Evolutionary conservation across 352 stramenopile genomes (phyloP).

Genomic region (Phytophthora pseudosyringae): DNA sequence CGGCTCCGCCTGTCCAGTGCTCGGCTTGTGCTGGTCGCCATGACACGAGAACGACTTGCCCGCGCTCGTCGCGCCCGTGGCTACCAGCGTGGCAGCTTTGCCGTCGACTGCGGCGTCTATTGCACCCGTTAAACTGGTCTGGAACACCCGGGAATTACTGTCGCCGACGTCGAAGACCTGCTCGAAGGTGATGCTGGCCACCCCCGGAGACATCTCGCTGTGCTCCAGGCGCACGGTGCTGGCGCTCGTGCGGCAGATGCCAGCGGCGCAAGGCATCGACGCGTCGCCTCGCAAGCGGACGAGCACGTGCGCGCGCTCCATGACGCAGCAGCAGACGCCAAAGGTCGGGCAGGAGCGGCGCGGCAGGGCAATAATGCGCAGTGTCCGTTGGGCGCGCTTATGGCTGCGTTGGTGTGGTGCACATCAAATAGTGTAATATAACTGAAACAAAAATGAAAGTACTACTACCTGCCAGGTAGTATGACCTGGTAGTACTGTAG

Average conservation of each 20-base stretch:
- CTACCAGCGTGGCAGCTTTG: constrained; percentile 47
- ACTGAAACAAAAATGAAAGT: too few relatives aligned
- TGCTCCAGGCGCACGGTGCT: constrained; percentile 75
- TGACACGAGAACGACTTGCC: constrained; percentile 76
- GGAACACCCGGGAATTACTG: constrained; percentile 50
- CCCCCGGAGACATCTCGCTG: constrained; percentile 76
- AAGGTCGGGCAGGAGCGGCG: constrained; percentile 5
- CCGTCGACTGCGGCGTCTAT: constrained; percentile 41
- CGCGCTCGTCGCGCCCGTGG: constrained; percentile 46
- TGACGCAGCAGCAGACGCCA: constrained; percentile 23
- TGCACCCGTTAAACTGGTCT: constrained; percentile 40
- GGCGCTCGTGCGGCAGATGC: constrained; percentile 64
- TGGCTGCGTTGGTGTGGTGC: not conserved
- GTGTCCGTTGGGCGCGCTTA: constrained; percentile 1
- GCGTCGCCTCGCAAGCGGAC: constrained; percentile 44
- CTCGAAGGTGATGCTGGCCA: constrained; percentile 82
- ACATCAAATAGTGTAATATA: not conserved
- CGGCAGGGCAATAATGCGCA: not conserved
- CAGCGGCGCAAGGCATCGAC: constrained; percentile 3
- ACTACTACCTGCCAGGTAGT: too few relatives aligned
- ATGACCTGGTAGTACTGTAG: too few relatives aligned
- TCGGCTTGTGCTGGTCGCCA: constrained; percentile 37
- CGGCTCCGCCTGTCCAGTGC: constrained; percentile 9
- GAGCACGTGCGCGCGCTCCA: constrained; percentile 67
- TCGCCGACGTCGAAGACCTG: constrained; percentile 63